Base-by-base conservation (phyloP, 2,329 filamentous ascomycete species). In the Trichoderma pleuroti region DNA sequence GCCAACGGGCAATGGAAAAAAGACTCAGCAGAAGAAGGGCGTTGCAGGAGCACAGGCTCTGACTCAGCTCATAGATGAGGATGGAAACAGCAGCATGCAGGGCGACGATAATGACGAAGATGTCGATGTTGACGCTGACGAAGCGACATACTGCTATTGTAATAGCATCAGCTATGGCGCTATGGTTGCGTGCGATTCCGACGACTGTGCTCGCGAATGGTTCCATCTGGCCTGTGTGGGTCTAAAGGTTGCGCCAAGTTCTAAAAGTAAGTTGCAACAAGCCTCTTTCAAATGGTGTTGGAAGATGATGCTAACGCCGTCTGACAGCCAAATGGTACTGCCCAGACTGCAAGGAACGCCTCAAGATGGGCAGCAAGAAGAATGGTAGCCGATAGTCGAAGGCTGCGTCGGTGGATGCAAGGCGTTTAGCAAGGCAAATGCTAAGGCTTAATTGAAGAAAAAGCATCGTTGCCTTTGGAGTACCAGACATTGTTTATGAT, bases 211-310 rank as follows among this genome's bases (percentile, higher is more conserved):
- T 74, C 86, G 88, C 72, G 92, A 94, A 80, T 94, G 92, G 92
- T 95, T 94, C 83, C 92, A 94, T 84, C 82, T 96, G 63, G 91
- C 90, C 63, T 96, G 93, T 79, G 92, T 93, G 34, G 93, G 93
- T 30, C 81, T 96, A 76, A 92, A 91, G 75, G 91, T 91, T 71
- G 91, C 92, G 66, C 93, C 93, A n/a, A 90, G 88, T 71, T 89
- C 89, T 73, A 93, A 91, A 80, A 88, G 91, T 93, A 81, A 84
- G 90, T 87, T 34, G 73, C 72, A 24, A 39, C 67, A 5, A 60
- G 46, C 32, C 11, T 11, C n/a, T 12, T n/a, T 36, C 18, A 6
- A 32, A 16, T 39, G 16, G 26, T 21, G 32, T 26, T 7, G 12
- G 30, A 21, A 34, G 49, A 46, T 57, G 52, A 68, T 71, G 46